Base-by-base conservation (phyloP, 2,329 filamentous ascomycete genomes). In the Pseudogymnoascus sp. region DNA sequence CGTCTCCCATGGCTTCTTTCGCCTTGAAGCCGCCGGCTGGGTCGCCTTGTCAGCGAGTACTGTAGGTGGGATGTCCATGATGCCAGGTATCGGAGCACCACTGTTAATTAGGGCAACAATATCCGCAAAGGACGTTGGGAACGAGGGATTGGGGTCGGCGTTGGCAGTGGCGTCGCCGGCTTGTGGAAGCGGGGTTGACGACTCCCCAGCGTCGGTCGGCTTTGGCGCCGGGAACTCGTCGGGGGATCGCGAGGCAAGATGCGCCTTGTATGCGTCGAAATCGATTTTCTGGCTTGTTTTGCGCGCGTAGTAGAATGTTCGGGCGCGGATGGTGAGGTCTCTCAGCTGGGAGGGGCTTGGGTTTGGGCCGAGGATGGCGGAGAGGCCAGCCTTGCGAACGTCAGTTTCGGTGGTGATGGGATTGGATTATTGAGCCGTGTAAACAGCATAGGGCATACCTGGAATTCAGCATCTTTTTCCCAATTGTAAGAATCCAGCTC, bases 101-200 rank as follows among this genome's bases (percentile, higher is more conserved):
- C 86, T 87, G 23, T 90, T 90, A 62, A 97, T 90, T 62, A 96
- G 83, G 70, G 91, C 88, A 63, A 96, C 88, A 66, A 97, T 91
- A 68, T 93, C 87, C 7, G 90, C 88, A 74, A 97, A 96, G 1
- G 86, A 62, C 13, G 62, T 60, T 37, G 63, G 59, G 33, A 65
- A 17, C 21, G 66, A 19, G 37, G 53, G 64, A 59, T 56, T 65
- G 35, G 61, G 61, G 60, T 61, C 35, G 40, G 29, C 31, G n/a
- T 37, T 35, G 15, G 53, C 19, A 7, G 26, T 6, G 26, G 26
- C 5, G n/a, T 4, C 26, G 10, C 61, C 1, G 13, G 59, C 23
- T 29, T 13, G 40, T 33, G 60, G 53, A 44, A 11, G 11, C 19
- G 35, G 62, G 19, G 40, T 53, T 23, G 23, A 37, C 35, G 19